Percentiles rank a stretch among this genome's conserved stretches.
Conservation (phyloP, 352 stramenopile species). For the Blastocystis hominis region DNA sequence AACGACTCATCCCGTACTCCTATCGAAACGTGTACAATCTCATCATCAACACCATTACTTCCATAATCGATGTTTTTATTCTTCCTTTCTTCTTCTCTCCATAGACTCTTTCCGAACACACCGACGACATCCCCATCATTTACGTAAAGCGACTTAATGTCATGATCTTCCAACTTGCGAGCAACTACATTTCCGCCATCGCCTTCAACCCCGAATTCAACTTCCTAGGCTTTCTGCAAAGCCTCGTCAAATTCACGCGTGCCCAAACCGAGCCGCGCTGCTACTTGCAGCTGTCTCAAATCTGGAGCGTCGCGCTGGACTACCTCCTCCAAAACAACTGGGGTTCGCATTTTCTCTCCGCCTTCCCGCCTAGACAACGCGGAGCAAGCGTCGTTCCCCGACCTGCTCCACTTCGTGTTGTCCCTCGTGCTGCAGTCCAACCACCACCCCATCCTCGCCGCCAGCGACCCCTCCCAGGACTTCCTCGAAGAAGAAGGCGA, state of each 20-base stretch:
- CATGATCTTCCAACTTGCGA: not conserved
- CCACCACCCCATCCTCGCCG: not conserved
- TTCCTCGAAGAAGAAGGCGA: slow-evolving; percentile 18
- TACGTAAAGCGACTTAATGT: slow-evolving; percentile 41
- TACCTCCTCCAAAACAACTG: not conserved
- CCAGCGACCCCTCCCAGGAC: not conserved
- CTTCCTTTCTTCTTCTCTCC: not conserved
- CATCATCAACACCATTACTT: slow-evolving; percentile 13
- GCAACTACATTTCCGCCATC: slow-evolving; percentile 23
- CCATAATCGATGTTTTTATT: not conserved
- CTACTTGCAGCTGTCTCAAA: not conserved
- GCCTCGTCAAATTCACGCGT: slow-evolving; percentile 8
- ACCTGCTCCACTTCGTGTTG: not conserved
- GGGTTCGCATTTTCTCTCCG: not conserved
- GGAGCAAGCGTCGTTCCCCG: not conserved
- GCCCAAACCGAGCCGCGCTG: not conserved
- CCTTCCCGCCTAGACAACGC: not conserved
- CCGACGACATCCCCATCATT: not conserved
- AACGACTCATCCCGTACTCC: slow-evolving; percentile 23
- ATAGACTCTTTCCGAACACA: not conserved
- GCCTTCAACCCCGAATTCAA: not conserved
- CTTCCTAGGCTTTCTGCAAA: not conserved
- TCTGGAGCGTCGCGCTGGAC: slow-evolving; percentile 12
- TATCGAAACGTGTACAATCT: not conserved
- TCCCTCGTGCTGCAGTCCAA: not conserved